Evolutionary conservation across 2,329 filamentous ascomycete species (phyloP).

Genomic region (Colletotrichum siamense): DNA sequence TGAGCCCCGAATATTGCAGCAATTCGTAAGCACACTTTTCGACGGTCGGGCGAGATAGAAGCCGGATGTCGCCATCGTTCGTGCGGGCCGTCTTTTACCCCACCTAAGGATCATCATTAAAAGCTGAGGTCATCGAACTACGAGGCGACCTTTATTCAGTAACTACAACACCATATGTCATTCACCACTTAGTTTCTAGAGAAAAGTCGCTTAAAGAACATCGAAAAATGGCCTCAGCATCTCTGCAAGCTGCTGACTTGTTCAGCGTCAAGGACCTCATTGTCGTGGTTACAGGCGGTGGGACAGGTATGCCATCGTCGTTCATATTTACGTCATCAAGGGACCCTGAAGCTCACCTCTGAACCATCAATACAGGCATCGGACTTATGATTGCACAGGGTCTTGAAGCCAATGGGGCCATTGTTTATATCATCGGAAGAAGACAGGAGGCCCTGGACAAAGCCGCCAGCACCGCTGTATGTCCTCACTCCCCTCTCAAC

Average conservation of each 20-base stretch:
- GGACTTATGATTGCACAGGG: slow-evolving; percentile 55
- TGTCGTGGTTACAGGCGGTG: slow-evolving; percentile 61
- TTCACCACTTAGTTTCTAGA: neutral
- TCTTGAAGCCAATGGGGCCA: slow-evolving; percentile 55
- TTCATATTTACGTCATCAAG: neutral
- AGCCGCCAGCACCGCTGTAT: slow-evolving; percentile 37
- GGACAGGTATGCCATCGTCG: slow-evolving; percentile 24
- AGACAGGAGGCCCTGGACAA: slow-evolving; percentile 47
- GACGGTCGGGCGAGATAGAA: neutral
- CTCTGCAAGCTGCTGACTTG: slow-evolving; percentile 32
- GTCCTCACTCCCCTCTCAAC: slow-evolving; percentile 1
- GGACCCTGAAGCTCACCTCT: neutral
- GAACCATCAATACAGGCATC: slow-evolving; percentile 42
- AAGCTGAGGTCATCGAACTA: neutral
- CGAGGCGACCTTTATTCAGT: slow-evolving; percentile 8
- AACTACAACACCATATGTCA: slow-evolving; percentile 3
- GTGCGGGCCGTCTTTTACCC: neutral
- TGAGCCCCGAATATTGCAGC: neutral
- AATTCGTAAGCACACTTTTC: neutral
- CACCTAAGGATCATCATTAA: neutral
- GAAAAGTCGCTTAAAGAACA: neutral
- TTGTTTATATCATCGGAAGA: slow-evolving; percentile 57
- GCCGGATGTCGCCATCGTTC: slow-evolving; percentile 15
- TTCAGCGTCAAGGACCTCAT: slow-evolving; percentile 57
- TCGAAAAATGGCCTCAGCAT: slow-evolving; percentile 23